These are phyloP conservation scores for Pyricularia pennisetigena DNA, from an alignment of 2,329 filamentous ascomycete genomes.

Conservation along the genomic window DNA sequence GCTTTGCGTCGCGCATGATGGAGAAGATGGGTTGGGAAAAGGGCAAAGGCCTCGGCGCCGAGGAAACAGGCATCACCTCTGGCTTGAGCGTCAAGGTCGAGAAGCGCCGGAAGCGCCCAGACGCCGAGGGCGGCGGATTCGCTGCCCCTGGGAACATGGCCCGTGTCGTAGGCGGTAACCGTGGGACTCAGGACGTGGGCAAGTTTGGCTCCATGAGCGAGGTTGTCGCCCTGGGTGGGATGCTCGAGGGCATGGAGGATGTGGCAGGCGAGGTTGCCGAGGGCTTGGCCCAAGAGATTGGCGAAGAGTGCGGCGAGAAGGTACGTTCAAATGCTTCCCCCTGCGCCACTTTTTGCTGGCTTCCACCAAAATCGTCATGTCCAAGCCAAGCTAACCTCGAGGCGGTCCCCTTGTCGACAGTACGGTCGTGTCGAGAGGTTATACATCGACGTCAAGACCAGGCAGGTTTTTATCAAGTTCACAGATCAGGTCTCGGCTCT, in stretches of 20 bases:
- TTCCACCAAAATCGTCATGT: too few relatives aligned
- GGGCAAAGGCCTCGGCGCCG: conserved; percentile 78
- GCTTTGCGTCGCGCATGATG: conserved; percentile 83
- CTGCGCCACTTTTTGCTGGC: neutral
- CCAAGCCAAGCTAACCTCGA: neutral
- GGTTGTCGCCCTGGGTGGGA: conserved; percentile 73
- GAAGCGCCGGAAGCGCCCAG: conserved; percentile 70
- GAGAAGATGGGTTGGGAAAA: conserved; percentile 90
- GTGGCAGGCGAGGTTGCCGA: conserved; percentile 67
- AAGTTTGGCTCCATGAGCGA: conserved; percentile 67
- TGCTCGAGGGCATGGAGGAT: conserved; percentile 75
- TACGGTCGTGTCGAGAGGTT: conserved; percentile 78
- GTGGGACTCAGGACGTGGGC: conserved; percentile 30
- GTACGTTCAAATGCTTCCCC: conserved; percentile 21
- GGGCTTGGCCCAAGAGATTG: conserved; percentile 83
- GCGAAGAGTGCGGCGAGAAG: conserved; percentile 82
- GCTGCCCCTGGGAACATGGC: conserved; percentile 54
- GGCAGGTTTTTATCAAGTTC: conserved; percentile 87
- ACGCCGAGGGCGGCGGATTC: conserved; percentile 72
- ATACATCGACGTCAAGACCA: conserved; percentile 55
- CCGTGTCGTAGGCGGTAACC: conserved; percentile 66
- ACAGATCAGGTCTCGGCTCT: conserved; percentile 76
- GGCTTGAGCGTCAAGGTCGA: conserved; percentile 78
- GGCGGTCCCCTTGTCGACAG: conserved; percentile 25
- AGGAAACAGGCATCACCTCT: conserved; percentile 69